Evolutionary conservation across 441 rosid species (phyloP), one percentile per base, ranked within the genome.

Genomic region (Gossypium lobatum): DNA sequence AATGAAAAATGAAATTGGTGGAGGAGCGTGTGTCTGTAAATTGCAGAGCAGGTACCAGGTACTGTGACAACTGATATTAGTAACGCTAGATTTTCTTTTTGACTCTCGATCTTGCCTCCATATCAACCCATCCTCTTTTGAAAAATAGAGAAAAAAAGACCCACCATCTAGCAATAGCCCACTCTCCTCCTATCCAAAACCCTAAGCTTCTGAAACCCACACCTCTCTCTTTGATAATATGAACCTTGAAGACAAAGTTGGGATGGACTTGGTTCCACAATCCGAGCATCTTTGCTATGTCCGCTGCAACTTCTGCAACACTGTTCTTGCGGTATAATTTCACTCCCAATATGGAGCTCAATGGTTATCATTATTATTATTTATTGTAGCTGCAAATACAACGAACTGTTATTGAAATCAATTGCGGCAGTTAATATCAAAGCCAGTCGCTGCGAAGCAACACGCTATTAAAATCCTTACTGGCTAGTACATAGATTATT

Each of bases 261-360:
- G 84, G 76, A 83, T 86, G 91, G 87, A 89, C 78, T 69, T 86
- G 74, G 83, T 79, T 68, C 83, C 87, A 17, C 91, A 88, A 59
- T 73, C 95, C 53, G 97, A 95, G 74, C 94, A 91, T 78, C 98
- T 93, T 71, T 95, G 93, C 83, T 95, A 95, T 81, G 94, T 93
- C 69, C 97, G 97, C 20, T 95, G 99, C 87, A 95, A 89, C 88
- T 93, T 90, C 83, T 95, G 99, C 90, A 88, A 78, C 93, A 95
- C 99, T 71, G 91, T 95, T 85, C 99, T 95, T 64, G 98, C 99
- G 76, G 99, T 95, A 90, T 23, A 59, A 11, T 23, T 55, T 55
- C 61, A 55, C 20, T 18, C 11, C 21, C 28, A 55, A 21, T 10
- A 18, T 54, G 25, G 4, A 10, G 25, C 21, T 54, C 59, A 6